Percentiles rank a stretch among this genome's conserved stretches.
Conservation (phyloP, 2,329 filamentous ascomycete genomes). For the Penicillium sp. region DNA sequence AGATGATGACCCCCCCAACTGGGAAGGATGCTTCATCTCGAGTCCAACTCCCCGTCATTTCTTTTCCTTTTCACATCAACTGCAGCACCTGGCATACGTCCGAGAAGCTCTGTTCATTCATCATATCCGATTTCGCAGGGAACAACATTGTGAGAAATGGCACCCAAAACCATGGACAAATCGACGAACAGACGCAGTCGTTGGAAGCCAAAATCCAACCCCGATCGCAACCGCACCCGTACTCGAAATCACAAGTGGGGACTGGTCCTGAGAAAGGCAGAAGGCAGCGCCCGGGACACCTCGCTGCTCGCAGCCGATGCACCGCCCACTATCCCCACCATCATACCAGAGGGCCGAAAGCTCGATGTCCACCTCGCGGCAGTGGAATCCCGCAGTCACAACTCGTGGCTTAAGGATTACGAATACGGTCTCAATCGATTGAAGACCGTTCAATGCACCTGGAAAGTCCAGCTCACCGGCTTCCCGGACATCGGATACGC, state of each 20-base stretch:
- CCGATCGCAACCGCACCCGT: not conserved
- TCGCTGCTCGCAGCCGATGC: not conserved
- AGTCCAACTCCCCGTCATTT: too few species aligned
- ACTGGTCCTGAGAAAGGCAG: not conserved
- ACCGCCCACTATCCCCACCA: not conserved
- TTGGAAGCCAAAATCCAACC: not conserved
- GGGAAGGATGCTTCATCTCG: too few species aligned
- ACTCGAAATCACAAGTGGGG: not conserved
- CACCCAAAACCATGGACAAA: too few species aligned
- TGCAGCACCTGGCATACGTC: too few species aligned
- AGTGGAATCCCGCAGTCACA: not conserved
- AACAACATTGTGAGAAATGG: not conserved
- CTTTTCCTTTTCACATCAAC: too few species aligned
- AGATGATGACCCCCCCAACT: too few species aligned
- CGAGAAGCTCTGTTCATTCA: too few species aligned
- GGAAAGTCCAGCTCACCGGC: not conserved
- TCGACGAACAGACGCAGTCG: not conserved
- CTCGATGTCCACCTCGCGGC: not conserved
- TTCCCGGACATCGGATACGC: not conserved
- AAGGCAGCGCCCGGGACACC: not conserved
- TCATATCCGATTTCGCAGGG: too few species aligned
- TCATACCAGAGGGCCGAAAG: not conserved
- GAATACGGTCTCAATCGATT: not conserved
- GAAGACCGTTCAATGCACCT: constrained; percentile 9
- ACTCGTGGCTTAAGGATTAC: not conserved